Conservation (phyloP, 2,329 filamentous ascomycete species). For the Microdochium trichocladiopsis region DNA sequence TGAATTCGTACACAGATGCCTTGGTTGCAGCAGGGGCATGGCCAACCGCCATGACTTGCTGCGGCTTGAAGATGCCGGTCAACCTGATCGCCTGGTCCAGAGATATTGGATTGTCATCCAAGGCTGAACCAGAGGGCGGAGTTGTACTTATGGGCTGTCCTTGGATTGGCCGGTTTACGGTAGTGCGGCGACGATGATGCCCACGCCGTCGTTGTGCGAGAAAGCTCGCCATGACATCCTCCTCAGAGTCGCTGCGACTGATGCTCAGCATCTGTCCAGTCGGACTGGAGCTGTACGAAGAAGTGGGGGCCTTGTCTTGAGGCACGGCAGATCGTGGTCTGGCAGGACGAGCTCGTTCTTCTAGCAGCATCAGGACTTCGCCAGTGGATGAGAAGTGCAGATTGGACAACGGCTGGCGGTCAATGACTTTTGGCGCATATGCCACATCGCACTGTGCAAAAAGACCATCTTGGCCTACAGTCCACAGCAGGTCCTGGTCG, state of each 20-base stretch:
- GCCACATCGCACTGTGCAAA: slow-evolving; percentile 61
- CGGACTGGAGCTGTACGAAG: slow-evolving; percentile 41
- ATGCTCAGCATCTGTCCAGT: slow-evolving; percentile 43
- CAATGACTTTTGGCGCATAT: slow-evolving; percentile 55
- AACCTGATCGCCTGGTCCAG: slow-evolving; percentile 52
- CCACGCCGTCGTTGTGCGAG: slow-evolving; percentile 34
- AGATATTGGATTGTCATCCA: slow-evolving; percentile 37
- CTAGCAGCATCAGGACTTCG: slow-evolving; percentile 54
- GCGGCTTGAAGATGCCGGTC: slow-evolving; percentile 49
- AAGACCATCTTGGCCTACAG: slow-evolving; percentile 52
- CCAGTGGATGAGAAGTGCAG: slow-evolving; percentile 54
- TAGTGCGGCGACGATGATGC: slow-evolving; percentile 26
- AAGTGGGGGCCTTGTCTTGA: slow-evolving; percentile 20
- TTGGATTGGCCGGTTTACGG: not conserved
- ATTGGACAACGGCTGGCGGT: slow-evolving; percentile 53
- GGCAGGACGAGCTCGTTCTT: slow-evolving; percentile 42
- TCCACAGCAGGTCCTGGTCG: slow-evolving; percentile 60
- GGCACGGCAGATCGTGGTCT: slow-evolving; percentile 27
- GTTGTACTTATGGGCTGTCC: slow-evolving; percentile 43
- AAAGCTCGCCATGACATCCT: slow-evolving; percentile 56
- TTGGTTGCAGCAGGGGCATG: slow-evolving; percentile 44
- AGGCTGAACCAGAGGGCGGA: slow-evolving; percentile 36
- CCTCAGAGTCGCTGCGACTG: slow-evolving; percentile 58
- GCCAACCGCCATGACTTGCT: slow-evolving; percentile 57
- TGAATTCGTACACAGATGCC: slow-evolving; percentile 46